These are phyloP conservation scores for Podospora anserina DNA, from an alignment of 495 filamentous ascomycete species.

Conservation along the genomic window DNA sequence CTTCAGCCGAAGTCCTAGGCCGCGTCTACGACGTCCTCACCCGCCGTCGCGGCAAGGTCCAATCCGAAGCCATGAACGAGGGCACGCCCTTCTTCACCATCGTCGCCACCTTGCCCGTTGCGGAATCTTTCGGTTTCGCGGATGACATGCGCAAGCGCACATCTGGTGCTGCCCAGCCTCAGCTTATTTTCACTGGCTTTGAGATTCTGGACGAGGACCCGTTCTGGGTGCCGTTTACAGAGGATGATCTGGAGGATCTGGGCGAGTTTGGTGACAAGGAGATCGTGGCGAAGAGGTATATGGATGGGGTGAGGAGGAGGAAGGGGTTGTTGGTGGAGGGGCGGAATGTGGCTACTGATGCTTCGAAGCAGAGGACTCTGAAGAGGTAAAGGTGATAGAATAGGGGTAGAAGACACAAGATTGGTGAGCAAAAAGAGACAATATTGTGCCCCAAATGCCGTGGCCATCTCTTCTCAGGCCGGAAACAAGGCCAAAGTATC, in stretches of 20 bases:
- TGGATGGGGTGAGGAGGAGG: slow-evolving; percentile 77
- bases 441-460: no score
- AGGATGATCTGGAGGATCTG: slow-evolving; percentile 94
- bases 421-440: no score
- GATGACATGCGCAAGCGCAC: slow-evolving; percentile 96
- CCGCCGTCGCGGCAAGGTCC: slow-evolving; percentile 82
- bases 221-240: slow-evolving; percentile 95
- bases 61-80: slow-evolving; percentile 87
- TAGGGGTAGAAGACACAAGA: neutral
- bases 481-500: neutral
- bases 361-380: slow-evolving; percentile 98
- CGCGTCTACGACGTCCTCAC: slow-evolving; percentile 92
- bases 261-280: slow-evolving; percentile 89
- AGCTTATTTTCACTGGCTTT: slow-evolving; percentile 89
- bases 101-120: slow-evolving; percentile 77
- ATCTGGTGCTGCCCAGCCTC: slow-evolving; percentile 83
- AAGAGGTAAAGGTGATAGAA: slow-evolving; percentile 61
- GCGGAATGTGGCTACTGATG: slow-evolving; percentile 67
- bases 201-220: slow-evolving; percentile 90
- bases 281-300: slow-evolving; percentile 93
- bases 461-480: no score
- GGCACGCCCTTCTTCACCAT: slow-evolving; percentile 97
- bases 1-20: slow-evolving; percentile 84
- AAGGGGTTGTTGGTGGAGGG: slow-evolving; percentile 87
- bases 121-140: slow-evolving; percentile 91